Conservation (phyloP, 768 basidiomycete species). For the Cyclocybe cylindracea region DNA sequence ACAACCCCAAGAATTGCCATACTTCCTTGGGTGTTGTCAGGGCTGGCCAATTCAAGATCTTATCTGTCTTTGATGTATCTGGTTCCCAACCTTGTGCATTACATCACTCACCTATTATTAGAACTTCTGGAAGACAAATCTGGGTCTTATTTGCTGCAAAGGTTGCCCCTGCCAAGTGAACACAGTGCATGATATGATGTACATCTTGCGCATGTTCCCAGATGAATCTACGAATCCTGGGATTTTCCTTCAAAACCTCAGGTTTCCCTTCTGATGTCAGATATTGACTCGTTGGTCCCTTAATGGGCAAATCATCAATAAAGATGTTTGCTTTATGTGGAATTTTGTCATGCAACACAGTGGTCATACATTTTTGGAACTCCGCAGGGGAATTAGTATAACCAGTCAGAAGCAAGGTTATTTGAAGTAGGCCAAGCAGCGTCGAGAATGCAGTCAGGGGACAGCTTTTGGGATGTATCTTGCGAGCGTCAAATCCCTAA, state of each 20-base stretch:
- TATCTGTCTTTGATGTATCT: slow-evolving; percentile 17
- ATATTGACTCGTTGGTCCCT: slow-evolving; percentile 23
- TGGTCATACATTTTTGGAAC: slow-evolving; percentile 31
- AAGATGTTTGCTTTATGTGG: slow-evolving; percentile 20
- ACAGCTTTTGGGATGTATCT: slow-evolving; percentile 26
- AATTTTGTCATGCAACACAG: slow-evolving; percentile 30
- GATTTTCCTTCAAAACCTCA: no score
- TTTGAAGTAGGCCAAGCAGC: no score
- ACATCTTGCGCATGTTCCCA: slow-evolving; percentile 13
- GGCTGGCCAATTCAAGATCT: slow-evolving; percentile 29
- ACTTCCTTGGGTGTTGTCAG: no score
- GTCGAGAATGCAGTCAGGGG: no score
- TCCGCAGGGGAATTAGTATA: slow-evolving; percentile 25
- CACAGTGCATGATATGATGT: no score
- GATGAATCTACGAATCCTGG: slow-evolving; percentile 2
- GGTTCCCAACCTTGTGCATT: slow-evolving; percentile 30
- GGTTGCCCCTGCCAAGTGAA: slow-evolving; percentile 26
- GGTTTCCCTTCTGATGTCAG: slow-evolving; percentile 18
- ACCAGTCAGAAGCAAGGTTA: slow-evolving; percentile 43
- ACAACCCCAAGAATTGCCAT: no score
- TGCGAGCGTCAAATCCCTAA: slow-evolving; percentile 27
- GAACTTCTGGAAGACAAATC: slow-evolving; percentile 1
- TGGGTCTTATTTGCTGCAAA: slow-evolving; percentile 31
- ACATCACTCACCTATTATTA: slow-evolving; percentile 27
- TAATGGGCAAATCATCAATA: slow-evolving; percentile 24